Percentiles rank a stretch among this genome's conserved stretches.
Evolutionary conservation across 768 basidiomycete genomes (phyloP).

Genomic region (Multifurca ochricompacta): DNA sequence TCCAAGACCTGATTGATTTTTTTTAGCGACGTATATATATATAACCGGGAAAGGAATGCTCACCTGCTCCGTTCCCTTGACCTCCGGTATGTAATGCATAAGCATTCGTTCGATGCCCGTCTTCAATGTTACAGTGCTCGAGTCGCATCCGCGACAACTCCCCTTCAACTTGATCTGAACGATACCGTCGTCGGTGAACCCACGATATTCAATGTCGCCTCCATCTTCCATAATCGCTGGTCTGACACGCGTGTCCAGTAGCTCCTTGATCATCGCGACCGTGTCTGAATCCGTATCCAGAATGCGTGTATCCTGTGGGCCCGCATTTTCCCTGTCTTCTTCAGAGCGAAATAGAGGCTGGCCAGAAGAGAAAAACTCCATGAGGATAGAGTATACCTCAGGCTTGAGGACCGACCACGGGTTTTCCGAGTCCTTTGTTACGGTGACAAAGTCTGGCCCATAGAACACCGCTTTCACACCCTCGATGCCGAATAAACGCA

Average conservation of each 20-base stretch:
- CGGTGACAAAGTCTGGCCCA: constrained; percentile 96
- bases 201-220: constrained; percentile 94
- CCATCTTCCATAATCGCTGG: constrained; percentile 99
- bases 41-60: constrained; percentile 19
- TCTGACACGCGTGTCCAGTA: constrained; percentile 88
- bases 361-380: constrained; percentile 97
- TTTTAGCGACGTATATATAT: neutral
- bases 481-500: constrained; percentile 89
- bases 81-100: constrained; percentile 98
- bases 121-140: constrained; percentile 92
- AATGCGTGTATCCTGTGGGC: constrained; percentile 89
- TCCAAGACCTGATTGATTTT: constrained; percentile 62
- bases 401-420: constrained; percentile 91
- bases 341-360: constrained; percentile 78
- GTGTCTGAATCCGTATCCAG: constrained; percentile 93
- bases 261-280: constrained; percentile 98
- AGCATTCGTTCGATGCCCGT: constrained; percentile 97
- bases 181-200: constrained; percentile 75
- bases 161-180: constrained; percentile 93
- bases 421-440: constrained; percentile 82
- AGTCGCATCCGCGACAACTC: constrained; percentile 92
- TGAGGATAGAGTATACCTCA: constrained; percentile 90
- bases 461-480: constrained; percentile 88
- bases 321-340: constrained; percentile 70
- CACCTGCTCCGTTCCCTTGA: constrained; percentile 86